Percentiles rank a stretch among this genome's conserved stretches.
Conservation (phyloP, 495 filamentous ascomycete species). For the Xylaria grammica region DNA sequence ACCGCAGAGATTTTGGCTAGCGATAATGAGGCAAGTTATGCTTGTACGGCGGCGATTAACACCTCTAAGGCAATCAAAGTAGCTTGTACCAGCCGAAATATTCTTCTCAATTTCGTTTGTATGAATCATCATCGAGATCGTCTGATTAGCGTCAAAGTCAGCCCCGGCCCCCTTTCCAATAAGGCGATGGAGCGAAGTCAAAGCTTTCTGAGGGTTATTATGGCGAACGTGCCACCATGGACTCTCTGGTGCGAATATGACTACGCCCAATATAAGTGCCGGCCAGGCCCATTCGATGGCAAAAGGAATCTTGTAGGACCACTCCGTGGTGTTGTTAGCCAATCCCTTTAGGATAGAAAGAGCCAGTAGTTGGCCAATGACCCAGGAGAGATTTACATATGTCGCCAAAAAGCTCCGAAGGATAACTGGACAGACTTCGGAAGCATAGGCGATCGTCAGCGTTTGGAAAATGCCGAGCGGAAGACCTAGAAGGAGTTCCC, state of each 20-base stretch:
- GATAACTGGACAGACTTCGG: conserved; percentile 61
- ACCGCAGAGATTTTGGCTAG: conserved; percentile 36
- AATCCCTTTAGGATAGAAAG: conserved; percentile 50
- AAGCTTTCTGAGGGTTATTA: conserved; percentile 29
- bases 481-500: conserved; percentile 68
- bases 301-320: conserved; percentile 58
- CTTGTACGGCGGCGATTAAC: conserved; percentile 67
- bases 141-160: conserved; percentile 55
- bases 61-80: conserved; percentile 66
- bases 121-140: conserved; percentile 69
- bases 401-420: conserved; percentile 64
- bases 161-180: background rate
- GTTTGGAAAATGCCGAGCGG: conserved; percentile 65
- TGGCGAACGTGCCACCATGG: conserved; percentile 59
- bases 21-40: conserved; percentile 57
- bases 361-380: conserved; percentile 55
- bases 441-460: conserved; percentile 51
- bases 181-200: background rate
- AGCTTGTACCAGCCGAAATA: conserved; percentile 57
- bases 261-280: conserved; percentile 39
- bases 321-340: conserved; percentile 37
- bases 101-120: conserved; percentile 65
- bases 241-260: conserved; percentile 48
- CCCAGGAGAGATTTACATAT: conserved; percentile 71
- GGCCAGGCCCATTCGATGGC: conserved; percentile 58